These are phyloP conservation scores for Pythium phragmiticola DNA, from an alignment of 352 stramenopile genomes.

Conservation along the genomic window DNA sequence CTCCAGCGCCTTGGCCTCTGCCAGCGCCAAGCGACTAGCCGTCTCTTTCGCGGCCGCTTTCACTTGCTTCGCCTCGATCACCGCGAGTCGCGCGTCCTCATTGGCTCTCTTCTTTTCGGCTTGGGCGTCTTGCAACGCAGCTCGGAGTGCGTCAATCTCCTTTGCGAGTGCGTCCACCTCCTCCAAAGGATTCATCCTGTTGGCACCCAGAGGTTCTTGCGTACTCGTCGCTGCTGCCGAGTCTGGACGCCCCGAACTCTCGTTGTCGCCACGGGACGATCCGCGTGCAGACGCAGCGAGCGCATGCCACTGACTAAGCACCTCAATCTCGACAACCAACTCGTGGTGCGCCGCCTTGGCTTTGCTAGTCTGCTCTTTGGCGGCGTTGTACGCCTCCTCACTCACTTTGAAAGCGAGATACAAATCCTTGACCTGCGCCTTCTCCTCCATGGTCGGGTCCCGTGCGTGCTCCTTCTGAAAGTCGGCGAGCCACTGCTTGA, in stretches of 20 bases:
- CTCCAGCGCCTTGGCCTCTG: constrained; percentile 5
- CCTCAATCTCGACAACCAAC: constrained; percentile 45
- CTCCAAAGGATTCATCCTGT: background rate
- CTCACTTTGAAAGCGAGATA: constrained; percentile 76
- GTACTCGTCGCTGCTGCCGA: background rate
- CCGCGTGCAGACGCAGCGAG: constrained; percentile 19
- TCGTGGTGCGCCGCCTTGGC: constrained; percentile 53
- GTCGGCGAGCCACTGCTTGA: constrained; percentile 64
- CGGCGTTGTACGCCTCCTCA: constrained; percentile 47
- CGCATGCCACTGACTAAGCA: constrained; percentile 49
- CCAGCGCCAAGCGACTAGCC: background rate
- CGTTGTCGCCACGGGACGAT: background rate
- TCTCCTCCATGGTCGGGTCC: constrained; percentile 76
- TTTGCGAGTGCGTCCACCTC: constrained; percentile 14
- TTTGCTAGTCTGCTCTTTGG: constrained; percentile 37
- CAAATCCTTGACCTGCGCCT: constrained; percentile 70
- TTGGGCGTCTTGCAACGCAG: background rate
- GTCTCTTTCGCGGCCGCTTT: constrained; percentile 13
- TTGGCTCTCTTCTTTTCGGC: constrained; percentile 9
- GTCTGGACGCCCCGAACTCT: background rate
- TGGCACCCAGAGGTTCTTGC: background rate
- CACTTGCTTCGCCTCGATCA: background rate
- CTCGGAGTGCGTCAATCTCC: constrained; percentile 22
- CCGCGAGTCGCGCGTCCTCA: constrained; percentile 1
- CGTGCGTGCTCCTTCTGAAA: constrained; percentile 50